Evolutionary conservation across 208 protist species (phyloP).

Genomic region (Willaertia magna): DNA sequence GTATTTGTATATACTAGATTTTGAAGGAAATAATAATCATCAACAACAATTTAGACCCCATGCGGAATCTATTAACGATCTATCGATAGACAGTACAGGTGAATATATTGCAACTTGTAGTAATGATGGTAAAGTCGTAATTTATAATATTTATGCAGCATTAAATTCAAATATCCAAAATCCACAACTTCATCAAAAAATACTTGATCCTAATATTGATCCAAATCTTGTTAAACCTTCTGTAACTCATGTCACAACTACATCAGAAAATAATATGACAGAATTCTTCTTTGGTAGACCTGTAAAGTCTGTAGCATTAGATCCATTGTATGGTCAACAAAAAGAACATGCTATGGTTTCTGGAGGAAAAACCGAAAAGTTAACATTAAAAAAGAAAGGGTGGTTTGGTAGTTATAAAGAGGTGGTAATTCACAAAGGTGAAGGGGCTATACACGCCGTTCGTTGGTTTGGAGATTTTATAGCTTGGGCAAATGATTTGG

Average conservation of each 20-base stretch:
- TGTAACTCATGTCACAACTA: neutral
- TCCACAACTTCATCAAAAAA: neutral
- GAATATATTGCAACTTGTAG: constrained; percentile 58
- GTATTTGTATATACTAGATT: constrained; percentile 47
- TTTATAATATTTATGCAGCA: constrained; percentile 3
- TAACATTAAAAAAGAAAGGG: constrained; percentile 46
- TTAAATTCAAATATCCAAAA: neutral
- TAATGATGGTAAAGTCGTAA: constrained; percentile 42
- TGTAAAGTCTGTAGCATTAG: constrained; percentile 44
- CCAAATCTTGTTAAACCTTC: neutral
- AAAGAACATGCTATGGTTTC: constrained; percentile 36
- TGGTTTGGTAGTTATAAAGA: constrained; percentile 33
- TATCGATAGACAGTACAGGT: constrained; percentile 46
- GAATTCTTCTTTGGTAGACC: constrained; percentile 34
- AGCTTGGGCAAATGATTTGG: constrained; percentile 55
- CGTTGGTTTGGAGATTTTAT: constrained; percentile 42
- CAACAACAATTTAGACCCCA: constrained; percentile 41
- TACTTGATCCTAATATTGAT: neutral
- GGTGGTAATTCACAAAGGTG: constrained; percentile 44
- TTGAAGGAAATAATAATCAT: constrained; percentile 40
- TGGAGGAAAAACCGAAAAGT: constrained; percentile 47
- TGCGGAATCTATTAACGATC: constrained; percentile 35
- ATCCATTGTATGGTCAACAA: constrained; percentile 41
- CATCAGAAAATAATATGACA: constrained; percentile 8
- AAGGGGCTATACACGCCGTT: constrained; percentile 48